Percentiles rank a stretch among this genome's conserved stretches.
phyloP scores from a whole-genome alignment of 768 basidiomycete species.

The Agaricus sinodeliciosus region DNA sequence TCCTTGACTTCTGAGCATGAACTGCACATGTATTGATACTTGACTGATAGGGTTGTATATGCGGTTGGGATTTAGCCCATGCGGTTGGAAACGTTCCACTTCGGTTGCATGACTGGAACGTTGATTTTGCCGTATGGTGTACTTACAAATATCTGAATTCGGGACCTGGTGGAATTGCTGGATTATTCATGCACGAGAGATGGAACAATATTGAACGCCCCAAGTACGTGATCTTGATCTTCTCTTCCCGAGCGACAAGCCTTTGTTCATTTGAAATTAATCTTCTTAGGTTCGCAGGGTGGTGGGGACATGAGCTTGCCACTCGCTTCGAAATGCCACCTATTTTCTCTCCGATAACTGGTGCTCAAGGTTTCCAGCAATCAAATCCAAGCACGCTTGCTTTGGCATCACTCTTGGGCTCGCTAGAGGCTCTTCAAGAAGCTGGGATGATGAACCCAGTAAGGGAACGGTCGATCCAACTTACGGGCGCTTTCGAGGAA shows the following conservation, averaged over 20 bases:
- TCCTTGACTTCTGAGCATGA: slow-evolving; percentile 9
- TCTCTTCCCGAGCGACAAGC: not conserved
- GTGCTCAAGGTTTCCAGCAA: slow-evolving; percentile 94
- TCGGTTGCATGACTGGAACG: slow-evolving; percentile 85
- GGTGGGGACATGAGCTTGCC: slow-evolving; percentile 92
- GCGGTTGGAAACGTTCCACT: slow-evolving; percentile 91
- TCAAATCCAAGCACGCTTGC: slow-evolving; percentile 88
- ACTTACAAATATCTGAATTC: slow-evolving; percentile 98
- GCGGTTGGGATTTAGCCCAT: slow-evolving; percentile 97
- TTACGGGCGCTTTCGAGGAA: slow-evolving; percentile 69
- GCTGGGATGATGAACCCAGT: slow-evolving; percentile 70
- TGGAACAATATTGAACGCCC: slow-evolving; percentile 62
- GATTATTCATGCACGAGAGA: slow-evolving; percentile 81
- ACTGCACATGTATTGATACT: slow-evolving; percentile 12
- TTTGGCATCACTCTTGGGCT: slow-evolving; percentile 75
- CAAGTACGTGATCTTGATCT: slow-evolving; percentile 39
- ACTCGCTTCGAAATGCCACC: slow-evolving; percentile 92
- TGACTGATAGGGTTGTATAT: slow-evolving; percentile 74
- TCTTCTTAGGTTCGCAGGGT: slow-evolving; percentile 72
- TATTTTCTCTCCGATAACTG: slow-evolving; percentile 73
- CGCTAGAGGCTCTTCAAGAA: slow-evolving; percentile 72
- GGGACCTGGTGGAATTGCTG: slow-evolving; percentile 96
- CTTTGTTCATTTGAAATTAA: slow-evolving; percentile 9
- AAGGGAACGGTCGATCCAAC: slow-evolving; percentile 57
- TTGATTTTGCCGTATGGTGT: slow-evolving; percentile 99